Percentiles rank a stretch among this genome's conserved stretches.
phyloP scores from a whole-genome alignment of 345 rosid genomes.

The Lumnitzera littorea region DNA sequence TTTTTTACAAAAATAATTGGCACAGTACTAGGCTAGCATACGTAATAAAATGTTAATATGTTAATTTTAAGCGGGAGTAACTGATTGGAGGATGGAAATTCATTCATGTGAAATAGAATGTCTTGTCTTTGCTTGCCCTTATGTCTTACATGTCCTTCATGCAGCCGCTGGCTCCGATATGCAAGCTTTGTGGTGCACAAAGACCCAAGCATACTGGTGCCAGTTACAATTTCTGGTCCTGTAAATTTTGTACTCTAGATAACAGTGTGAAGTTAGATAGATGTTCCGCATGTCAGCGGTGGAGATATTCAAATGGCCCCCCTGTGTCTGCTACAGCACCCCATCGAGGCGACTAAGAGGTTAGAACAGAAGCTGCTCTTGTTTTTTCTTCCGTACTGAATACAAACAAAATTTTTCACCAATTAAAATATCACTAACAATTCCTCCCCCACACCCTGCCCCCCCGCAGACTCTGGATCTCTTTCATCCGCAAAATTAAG shows the following conservation, averaged over 20 bases:
- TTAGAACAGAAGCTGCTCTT: neutral
- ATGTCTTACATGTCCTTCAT: conserved; percentile 2
- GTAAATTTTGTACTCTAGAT: conserved; percentile 75
- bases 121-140: neutral
- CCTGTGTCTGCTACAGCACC: conserved; percentile 57
- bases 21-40: no score
- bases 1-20: no score
- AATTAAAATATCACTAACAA: no score
- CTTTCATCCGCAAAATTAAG: no score
- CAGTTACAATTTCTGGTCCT: conserved; percentile 51
- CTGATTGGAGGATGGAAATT: neutral
- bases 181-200: conserved; percentile 46
- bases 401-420: no score
- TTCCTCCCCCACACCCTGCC: no score
- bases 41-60: no score
- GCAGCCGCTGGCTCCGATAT: conserved; percentile 66
- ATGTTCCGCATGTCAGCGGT: conserved; percentile 74
- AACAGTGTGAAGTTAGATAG: conserved; percentile 50
- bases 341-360: conserved; percentile 46
- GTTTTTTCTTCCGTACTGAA: neutral
- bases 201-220: conserved; percentile 39
- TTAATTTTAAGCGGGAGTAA: no score
- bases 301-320: conserved; percentile 77
- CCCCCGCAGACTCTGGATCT: no score
- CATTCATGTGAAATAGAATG: neutral